Base-by-base conservation (phyloP, 1,284 basidiomycete species). In the Albatrellus sp. region DNA sequence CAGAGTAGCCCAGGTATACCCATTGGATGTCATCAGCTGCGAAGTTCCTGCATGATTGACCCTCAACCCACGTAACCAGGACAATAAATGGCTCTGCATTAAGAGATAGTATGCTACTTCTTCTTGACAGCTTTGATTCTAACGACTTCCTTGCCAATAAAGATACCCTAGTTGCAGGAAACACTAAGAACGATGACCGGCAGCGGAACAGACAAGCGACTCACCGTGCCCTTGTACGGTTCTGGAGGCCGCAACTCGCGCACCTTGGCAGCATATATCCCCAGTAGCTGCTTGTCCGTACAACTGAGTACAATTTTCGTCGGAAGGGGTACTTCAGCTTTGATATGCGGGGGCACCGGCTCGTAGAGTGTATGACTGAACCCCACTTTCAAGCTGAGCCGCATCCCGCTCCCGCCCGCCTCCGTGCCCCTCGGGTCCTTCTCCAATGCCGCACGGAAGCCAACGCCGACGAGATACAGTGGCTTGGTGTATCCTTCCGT, bases 171-270 rank as follows among this genome's bases (percentile, higher is more conserved):
- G n/a, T n/a, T n/a, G n/a, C n/a, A n/a, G 52, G 50, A 17, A 8
- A 32, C 24, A 44, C 34, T 46, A 34, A 46, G 43, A 52, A 19
- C 20, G 45, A 40, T 14, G 16, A 47, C 30, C 33, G 7, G 24
- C 24, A 24, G 24, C 24, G 7, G 24, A n/a, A 24, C 24, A 7
- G 40, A 45, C n/a, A 9, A 50, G 30, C 37, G 7, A 65, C 81
- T 47, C 57, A 90, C 90, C 75, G 96, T 93, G 55, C 91, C 92
- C 67, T 98, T 92, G 68, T 98, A 98, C 16, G 93, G 93, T 60
- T 98, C 96, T 12, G 94, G 94, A 55, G 82, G 84, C 53, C 94
- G 77, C 69, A 81, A 87, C 46, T 71, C 73, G 50, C 91, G 69
- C 30, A 98, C 85, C 55, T 81, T 76, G 13, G 90, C 90, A 0